Base-by-base conservation (phyloP, 441 rosid species). In the Gossypium schwendimanii region DNA sequence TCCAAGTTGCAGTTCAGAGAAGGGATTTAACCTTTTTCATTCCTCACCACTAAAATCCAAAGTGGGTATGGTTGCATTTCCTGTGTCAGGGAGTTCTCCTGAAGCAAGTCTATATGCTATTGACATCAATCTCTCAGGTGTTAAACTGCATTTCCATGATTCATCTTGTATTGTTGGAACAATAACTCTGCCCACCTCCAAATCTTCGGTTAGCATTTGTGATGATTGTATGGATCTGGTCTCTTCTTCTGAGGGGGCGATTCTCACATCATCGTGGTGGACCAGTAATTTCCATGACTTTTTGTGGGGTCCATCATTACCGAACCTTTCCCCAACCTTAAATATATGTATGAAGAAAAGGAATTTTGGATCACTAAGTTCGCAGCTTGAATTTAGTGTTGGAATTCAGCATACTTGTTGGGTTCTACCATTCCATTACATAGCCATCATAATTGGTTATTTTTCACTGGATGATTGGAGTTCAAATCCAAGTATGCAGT, bases 331-430 rank as follows among this genome's bases (percentile, higher is more conserved):
- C 47, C 93, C 97, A 4, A 81, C 89, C 75, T 65, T 95, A 80
- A 91, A 93, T 75, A 62, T 95, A 71, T 87, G 90, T 59, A 81
- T 91, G 71, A 87, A 84, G 82, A 89, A 81, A 78, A 86, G 80
- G 75, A 79, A 68, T 79, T 73, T 73, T 75, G 84, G 76, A 72
- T 75, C 81, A 58, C 76, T 76, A 75, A 63, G 80, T 82, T 83
- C 92, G 24, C 83, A 82, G 77, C 79, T 90, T 81, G 96, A 95
- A 86, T 85, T 95, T 75, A 90, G 93, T 83, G 77, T 91, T 65
- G 93, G 97, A 64, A 76, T 95, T 83, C 98, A 95, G 81, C 97
- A 91, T 82, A 82, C 89, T 18, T 85, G 86, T 82, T 95, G 97
- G 81, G 76, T 87, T 81, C 74, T 95, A 59, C 91, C 86, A 12